Evolutionary conservation across 768 basidiomycete genomes (phyloP), one percentile per base, ranked within the genome.

Genomic region (Rhodotorula graminis): DNA sequence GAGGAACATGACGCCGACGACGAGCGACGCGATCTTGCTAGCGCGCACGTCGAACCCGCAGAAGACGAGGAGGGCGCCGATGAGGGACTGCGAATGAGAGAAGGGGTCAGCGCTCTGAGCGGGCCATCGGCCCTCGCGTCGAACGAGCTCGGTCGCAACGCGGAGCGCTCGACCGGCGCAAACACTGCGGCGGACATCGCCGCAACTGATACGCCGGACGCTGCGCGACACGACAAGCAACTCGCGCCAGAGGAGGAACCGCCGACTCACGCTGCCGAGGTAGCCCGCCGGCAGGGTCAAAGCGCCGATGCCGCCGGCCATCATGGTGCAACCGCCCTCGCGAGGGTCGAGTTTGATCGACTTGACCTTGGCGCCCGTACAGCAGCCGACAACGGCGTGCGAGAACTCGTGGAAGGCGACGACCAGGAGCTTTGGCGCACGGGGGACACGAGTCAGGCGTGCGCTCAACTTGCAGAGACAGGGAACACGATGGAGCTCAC

Each of bases 51-150:
- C 57, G 70, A 70, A 75, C 21, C 91, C 92, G 73, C 90, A 92
- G 21, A 91, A 86, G 70, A 96, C 93, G 53, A 96, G 83, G 57
- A 86, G 85, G 3, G 91, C 93, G 37, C 93, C 93, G 64, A 95
- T 91, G 78, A 95, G 84, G 10, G 50, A 29, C 49, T 58, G 58
- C 37, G 21, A 1, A 9, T 0, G 15, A 6, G 46, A 58, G 19
- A 33, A 61, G 0, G 37, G 4, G 53, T 46, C 19, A 55, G 61
- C 42, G 18, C 14, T 14, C 29, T 12, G 49, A 9, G 40, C 7
- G 11, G 16, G 42, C n/a, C n/a, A n/a, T n/a, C n/a, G n/a, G n/a
- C n/a, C n/a, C n/a, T n/a, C n/a, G n/a, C n/a, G n/a, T n/a, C n/a
- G n/a, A n/a, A n/a, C n/a, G n/a, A n/a, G n/a, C n/a, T n/a, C n/a